These are phyloP conservation scores for Fraxinus cuspidata DNA, from an alignment of 257 asterid genomes.

Conservation along the genomic window DNA sequence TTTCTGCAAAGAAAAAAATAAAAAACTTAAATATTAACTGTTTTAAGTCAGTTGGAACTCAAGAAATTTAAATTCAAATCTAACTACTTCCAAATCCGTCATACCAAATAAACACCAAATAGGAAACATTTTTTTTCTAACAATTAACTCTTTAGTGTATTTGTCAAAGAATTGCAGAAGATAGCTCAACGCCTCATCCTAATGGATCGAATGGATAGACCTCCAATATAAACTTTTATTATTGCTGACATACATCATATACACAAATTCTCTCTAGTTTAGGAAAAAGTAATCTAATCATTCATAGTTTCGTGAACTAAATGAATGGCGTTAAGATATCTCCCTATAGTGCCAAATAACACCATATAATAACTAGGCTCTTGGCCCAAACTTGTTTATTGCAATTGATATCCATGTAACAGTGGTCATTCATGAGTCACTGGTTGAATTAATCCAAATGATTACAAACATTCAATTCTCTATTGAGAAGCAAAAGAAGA, in stretches of 20 bases:
- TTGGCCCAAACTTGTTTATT: background rate
- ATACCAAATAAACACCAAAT: background rate
- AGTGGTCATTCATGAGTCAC: conserved; percentile 13
- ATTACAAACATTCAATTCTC: background rate
- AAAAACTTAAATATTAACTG: too few relatives aligned
- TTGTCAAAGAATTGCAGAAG: background rate
- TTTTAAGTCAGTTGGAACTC: background rate
- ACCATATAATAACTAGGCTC: background rate
- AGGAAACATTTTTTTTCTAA: background rate
- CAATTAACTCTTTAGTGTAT: background rate
- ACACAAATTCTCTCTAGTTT: conserved; percentile 11
- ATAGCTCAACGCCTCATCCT: background rate
- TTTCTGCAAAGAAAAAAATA: too few relatives aligned
- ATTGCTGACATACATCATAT: background rate
- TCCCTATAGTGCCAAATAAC: background rate
- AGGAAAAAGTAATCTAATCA: background rate
- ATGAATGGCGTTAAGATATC: background rate
- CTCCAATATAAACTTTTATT: background rate
- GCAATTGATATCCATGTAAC: background rate
- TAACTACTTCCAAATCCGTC: background rate
- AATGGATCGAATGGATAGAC: background rate
- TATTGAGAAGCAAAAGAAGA: background rate
- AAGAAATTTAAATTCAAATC: background rate
- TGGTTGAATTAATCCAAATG: background rate
- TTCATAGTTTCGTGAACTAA: background rate